Base-by-base conservation (phyloP, 2,329 filamentous ascomycete genomes). In the Furcasterigmium sp. region DNA sequence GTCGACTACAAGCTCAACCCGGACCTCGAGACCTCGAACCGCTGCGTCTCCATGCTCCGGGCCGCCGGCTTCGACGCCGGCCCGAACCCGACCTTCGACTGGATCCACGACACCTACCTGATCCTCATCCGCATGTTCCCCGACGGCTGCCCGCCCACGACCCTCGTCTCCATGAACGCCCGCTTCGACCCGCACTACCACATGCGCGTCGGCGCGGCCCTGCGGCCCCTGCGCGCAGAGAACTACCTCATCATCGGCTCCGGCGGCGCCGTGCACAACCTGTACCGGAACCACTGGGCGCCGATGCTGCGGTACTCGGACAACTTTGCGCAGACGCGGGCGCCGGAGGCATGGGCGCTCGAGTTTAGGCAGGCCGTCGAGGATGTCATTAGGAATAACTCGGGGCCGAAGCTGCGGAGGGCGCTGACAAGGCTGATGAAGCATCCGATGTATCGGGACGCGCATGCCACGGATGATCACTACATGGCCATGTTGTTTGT, bases 61-160 rank as follows among this genome's bases (percentile, higher is more conserved):
- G 54, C 57, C 3, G 67, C 69, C 2, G 80, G 80, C 8, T 76
- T 85, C 59, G 65, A 76, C 26, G 77, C 71, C 2, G 55, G 59
- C 4, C 62, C 58, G 2, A 80, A 85, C 54, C 52, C 68, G 0
- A 67, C 55, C 0, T 86, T 86, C 50, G 77, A 85, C 54, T 86
- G 82, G 82, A 85, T 86, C 56, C 82, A 87, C 64, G 83, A 87
- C 59, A 84, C 79, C 0, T 86, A 80, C 54, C 70, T 86, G 3
- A 75, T 86, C 44, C 65, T 85, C 8, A 82, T 85, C 55, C 70
- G 80, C 42, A 86, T 87, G 82, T 86, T 86, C 50, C 82, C 82
- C 0, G 50, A 55, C 2, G 68, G 65, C n/a, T 84, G 78, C 52
- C 83, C 83, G 2, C 83, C 82, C 0, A 84, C 82, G 0, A 83